Percentiles rank a stretch among this genome's conserved stretches.
These are phyloP conservation scores for Aphanomyces euteiches DNA, from an alignment of 352 stramenopile species.

Conservation along the genomic window DNA sequence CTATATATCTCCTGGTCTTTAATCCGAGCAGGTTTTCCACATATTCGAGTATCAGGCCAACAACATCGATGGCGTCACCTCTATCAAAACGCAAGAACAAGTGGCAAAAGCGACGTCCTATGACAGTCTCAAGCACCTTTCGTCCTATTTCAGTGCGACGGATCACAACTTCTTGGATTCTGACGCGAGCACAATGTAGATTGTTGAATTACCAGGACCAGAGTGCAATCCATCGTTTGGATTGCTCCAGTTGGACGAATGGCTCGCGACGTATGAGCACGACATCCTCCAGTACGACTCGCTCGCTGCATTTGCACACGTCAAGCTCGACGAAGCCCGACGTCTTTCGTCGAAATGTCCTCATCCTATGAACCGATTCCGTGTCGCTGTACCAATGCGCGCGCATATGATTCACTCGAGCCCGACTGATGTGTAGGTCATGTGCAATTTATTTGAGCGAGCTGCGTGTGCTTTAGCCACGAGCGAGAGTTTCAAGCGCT, in stretches of 20 bases:
- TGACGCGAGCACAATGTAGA: neutral
- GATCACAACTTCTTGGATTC: neutral
- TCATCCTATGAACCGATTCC: conserved; percentile 25
- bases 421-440: conserved; percentile 33
- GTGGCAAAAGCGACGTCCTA: no score
- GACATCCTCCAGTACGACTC: conserved; percentile 50
- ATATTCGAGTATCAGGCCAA: no score
- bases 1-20: no score
- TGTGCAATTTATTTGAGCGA: conserved; percentile 45
- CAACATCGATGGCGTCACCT: neutral
- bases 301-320: conserved; percentile 43
- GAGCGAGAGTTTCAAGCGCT: conserved; percentile 34
- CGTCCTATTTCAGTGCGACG: neutral
- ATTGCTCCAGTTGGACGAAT: conserved; percentile 38
- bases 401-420: neutral
- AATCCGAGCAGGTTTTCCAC: no score
- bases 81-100: neutral
- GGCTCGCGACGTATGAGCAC: conserved; percentile 46
- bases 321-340: conserved; percentile 51
- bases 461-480: conserved; percentile 39
- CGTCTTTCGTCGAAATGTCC: conserved; percentile 46
- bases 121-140: neutral
- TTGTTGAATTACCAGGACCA: neutral
- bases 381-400: neutral
- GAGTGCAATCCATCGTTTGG: conserved; percentile 29